Conservation (phyloP, 306 rosid genomes). For the Oemleria cerasiformis region DNA sequence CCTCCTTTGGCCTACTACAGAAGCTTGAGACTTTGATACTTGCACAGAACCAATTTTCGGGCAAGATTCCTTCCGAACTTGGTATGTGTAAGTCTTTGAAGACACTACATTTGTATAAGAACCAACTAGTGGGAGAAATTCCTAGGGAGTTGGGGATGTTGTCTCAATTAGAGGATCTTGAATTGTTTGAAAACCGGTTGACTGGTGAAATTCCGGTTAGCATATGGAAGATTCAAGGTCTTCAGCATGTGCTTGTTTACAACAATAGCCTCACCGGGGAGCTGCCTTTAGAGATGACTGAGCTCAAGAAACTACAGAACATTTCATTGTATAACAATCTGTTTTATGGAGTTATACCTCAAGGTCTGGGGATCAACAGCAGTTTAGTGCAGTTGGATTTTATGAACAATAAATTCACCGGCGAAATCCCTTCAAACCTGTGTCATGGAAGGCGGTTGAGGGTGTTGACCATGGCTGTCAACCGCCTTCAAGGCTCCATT, state of each 20-base stretch:
- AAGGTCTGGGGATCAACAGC: slow-evolving; percentile 63
- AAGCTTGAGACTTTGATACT: slow-evolving; percentile 41
- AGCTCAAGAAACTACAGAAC: slow-evolving; percentile 59
- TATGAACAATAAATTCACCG: slow-evolving; percentile 53
- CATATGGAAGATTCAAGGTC: slow-evolving; percentile 78
- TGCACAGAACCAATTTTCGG: slow-evolving; percentile 51
- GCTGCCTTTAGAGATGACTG: slow-evolving; percentile 62
- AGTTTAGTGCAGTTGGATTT: slow-evolving; percentile 60
- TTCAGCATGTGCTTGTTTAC: slow-evolving; percentile 52
- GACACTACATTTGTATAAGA: slow-evolving; percentile 43
- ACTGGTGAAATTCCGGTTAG: slow-evolving; percentile 71
- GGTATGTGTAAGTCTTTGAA: slow-evolving; percentile 62
- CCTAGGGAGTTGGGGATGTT: slow-evolving; percentile 68
- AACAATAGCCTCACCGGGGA: slow-evolving; percentile 68
- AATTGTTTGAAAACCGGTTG: slow-evolving; percentile 50
- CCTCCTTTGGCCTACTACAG: slow-evolving; percentile 54
- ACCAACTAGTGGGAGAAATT: slow-evolving; percentile 65
- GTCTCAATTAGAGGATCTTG: slow-evolving; percentile 42
- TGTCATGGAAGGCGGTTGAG: slow-evolving; percentile 57
- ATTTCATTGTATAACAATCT: slow-evolving; percentile 60
- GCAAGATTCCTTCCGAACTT: slow-evolving; percentile 65
- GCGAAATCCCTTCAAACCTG: slow-evolving; percentile 69
- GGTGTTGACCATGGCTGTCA: slow-evolving; percentile 46
- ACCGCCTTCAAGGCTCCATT: slow-evolving; percentile 62
- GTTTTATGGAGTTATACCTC: slow-evolving; percentile 78